Conservation (phyloP, 1,284 basidiomycete genomes). For the Ustilago curta region DNA sequence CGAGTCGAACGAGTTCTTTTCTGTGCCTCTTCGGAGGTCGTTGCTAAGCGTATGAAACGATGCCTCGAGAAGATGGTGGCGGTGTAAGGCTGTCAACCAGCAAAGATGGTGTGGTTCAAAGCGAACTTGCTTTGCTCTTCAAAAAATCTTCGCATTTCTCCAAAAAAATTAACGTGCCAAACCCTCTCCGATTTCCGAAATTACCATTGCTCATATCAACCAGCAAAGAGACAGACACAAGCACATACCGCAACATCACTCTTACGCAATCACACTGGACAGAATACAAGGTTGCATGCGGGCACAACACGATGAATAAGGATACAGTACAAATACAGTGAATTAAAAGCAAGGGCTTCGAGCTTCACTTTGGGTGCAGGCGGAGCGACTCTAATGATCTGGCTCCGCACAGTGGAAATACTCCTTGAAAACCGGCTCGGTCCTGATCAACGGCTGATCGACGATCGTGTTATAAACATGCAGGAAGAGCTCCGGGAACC, state of each 20-base stretch:
- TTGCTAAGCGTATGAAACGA: too few species aligned
- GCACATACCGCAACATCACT: neutral
- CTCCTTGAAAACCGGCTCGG: conserved; percentile 56
- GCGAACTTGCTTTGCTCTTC: neutral
- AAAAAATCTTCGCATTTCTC: conserved; percentile 20
- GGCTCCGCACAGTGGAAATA: conserved; percentile 58
- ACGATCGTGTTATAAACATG: conserved; percentile 88
- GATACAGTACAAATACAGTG: conserved; percentile 37
- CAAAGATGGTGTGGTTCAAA: neutral
- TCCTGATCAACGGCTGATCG: conserved; percentile 59
- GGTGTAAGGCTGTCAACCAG: neutral
- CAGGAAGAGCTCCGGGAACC: conserved; percentile 90
- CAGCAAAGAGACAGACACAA: neutral
- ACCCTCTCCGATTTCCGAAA: neutral
- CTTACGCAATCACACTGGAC: neutral
- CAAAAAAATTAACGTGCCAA: neutral
- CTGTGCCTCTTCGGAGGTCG: too few species aligned
- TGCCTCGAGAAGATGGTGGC: conserved; percentile 1
- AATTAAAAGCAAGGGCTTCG: neutral
- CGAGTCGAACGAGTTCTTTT: too few species aligned
- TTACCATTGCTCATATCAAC: too few species aligned
- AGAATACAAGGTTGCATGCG: conserved; percentile 4
- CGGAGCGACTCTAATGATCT: conserved; percentile 25
- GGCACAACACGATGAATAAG: neutral
- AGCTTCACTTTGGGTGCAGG: neutral